phyloP scores from a whole-genome alignment of 1,139 yeast genomes.

The Candida sp. region DNA sequence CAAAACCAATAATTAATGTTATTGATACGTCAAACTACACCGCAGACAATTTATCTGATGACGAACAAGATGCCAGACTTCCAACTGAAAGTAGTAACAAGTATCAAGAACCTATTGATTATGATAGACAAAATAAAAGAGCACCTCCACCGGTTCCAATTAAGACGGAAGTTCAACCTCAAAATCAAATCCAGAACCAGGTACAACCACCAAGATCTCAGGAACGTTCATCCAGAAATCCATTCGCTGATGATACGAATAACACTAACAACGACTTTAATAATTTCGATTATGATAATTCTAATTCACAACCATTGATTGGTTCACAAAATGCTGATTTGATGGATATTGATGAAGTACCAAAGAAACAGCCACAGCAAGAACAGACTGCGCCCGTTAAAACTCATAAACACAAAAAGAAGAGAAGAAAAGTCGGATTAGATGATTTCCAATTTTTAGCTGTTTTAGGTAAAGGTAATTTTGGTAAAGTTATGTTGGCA shows the following conservation, averaged over 20 bases:
- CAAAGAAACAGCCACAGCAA: neutral
- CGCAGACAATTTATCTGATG: constrained; percentile 18
- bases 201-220: neutral
- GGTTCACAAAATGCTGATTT: constrained; percentile 4
- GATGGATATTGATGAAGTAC: constrained; percentile 5
- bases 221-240: constrained; percentile 5
- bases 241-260: constrained; percentile 14
- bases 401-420: constrained; percentile 28
- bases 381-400: constrained; percentile 4
- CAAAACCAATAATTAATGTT: constrained; percentile 1
- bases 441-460: constrained; percentile 94
- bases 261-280: constrained; percentile 6
- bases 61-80: constrained; percentile 24
- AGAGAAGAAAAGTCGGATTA: constrained; percentile 75
- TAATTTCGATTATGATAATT: constrained; percentile 31
- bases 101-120: constrained; percentile 31
- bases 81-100: constrained; percentile 35
- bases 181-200: constrained; percentile 10
- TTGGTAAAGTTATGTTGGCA: constrained; percentile 97
- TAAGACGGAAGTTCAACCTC: constrained; percentile 12
- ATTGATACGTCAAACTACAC: constrained; percentile 7
- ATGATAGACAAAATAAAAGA: constrained; percentile 17
- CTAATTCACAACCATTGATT: constrained; percentile 14
- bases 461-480: constrained; percentile 95
- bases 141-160: constrained; percentile 18